Conservation (phyloP, 2,329 filamentous ascomycete species). For the Paraphaeosphaeria minitans region DNA sequence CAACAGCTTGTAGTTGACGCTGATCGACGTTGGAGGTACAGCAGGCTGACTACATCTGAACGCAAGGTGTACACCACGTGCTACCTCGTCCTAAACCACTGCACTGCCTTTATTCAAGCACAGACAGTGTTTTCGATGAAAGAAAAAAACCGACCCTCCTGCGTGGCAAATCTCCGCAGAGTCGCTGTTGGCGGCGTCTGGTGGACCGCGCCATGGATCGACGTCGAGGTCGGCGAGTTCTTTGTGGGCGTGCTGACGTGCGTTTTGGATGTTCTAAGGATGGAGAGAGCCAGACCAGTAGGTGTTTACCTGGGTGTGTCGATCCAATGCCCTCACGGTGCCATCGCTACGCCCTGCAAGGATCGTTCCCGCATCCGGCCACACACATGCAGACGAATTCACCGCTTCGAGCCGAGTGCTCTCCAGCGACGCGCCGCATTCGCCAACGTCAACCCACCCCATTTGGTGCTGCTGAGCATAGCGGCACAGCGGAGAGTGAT, state of each 20-base stretch:
- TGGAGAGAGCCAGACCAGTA: conserved; percentile 1
- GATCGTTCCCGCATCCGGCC: conserved; percentile 8
- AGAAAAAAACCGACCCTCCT: no score
- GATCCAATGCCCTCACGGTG: conserved; percentile 1
- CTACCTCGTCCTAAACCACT: not conserved
- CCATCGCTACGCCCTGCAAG: conserved; percentile 7
- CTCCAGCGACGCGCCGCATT: conserved; percentile 6
- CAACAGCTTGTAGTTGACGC: not conserved
- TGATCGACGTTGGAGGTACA: not conserved
- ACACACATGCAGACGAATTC: conserved; percentile 2
- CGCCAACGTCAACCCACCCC: conserved; percentile 4
- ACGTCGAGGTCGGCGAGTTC: not conserved
- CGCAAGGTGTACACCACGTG: not conserved
- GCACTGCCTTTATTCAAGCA: not conserved
- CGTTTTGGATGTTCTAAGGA: conserved; percentile 1
- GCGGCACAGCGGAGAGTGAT: conserved; percentile 4
- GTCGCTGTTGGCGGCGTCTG: not conserved
- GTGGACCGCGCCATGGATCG: not conserved
- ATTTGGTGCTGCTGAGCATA: conserved; percentile 6
- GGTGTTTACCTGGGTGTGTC: not conserved
- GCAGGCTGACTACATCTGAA: not conserved
- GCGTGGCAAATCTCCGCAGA: not conserved
- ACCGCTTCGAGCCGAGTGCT: conserved; percentile 4
- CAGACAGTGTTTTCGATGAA: not conserved
- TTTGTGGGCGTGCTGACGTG: conserved; percentile 13